Percentiles rank a stretch among this genome's conserved stretches.
phyloP scores from a whole-genome alignment of 176 grass and related monocot genomes.

The Hordeum marinum region DNA sequence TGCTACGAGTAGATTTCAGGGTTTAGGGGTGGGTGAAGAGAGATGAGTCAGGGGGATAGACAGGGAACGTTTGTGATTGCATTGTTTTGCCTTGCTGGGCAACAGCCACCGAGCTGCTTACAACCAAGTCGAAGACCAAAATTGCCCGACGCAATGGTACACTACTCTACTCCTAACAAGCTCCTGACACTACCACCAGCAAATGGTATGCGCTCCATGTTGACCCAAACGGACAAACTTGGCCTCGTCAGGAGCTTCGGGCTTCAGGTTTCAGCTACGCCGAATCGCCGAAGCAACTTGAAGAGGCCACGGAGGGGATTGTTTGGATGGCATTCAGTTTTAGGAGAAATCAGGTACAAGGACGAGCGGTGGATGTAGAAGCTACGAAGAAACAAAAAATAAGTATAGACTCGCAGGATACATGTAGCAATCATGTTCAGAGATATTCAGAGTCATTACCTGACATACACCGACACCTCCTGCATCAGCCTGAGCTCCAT shows the following conservation, averaged over 20 bases:
- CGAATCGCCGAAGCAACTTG: conserved; percentile 41
- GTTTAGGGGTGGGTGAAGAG: background rate
- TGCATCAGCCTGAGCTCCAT: conserved; percentile 69
- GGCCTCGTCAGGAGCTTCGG: background rate
- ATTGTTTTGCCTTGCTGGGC: background rate
- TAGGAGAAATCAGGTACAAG: conserved; percentile 20
- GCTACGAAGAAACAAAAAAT: conserved; percentile 21
- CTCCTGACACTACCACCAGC: background rate
- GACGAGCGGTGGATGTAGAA: conserved; percentile 72
- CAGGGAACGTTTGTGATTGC: background rate
- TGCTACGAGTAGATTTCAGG: background rate
- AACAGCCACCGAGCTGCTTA: background rate
- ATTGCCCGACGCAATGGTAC: background rate
- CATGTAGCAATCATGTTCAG: background rate
- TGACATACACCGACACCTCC: conserved; percentile 64
- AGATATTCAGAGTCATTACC: conserved; percentile 25
- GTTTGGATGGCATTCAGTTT: conserved; percentile 25
- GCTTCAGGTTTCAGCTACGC: background rate
- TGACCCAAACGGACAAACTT: background rate
- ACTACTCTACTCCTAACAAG: background rate
- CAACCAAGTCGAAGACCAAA: background rate
- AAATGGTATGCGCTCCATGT: background rate
- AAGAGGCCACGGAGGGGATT: conserved; percentile 54
- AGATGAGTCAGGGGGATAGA: background rate
- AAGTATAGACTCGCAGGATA: background rate